A percentile compares a stretch with the other conserved stretches of the same genome.
phyloP scores from a whole-genome alignment of 2,329 filamentous ascomycete species.

The Colletotrichum australisinense region DNA sequence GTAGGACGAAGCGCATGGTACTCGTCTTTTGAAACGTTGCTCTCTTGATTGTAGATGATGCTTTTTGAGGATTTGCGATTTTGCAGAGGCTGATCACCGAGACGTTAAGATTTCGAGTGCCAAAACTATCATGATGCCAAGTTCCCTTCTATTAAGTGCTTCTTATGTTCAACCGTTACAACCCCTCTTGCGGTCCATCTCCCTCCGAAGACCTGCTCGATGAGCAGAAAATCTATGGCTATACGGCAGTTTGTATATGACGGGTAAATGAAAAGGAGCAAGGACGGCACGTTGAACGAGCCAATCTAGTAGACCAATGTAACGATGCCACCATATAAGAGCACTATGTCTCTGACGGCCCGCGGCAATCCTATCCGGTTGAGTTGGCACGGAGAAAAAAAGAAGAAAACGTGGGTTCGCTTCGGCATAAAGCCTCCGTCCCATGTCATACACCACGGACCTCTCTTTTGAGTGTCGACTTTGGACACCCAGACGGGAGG shows the following conservation, averaged over 20 bases:
- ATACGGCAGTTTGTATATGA: neutral
- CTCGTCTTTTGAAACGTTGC: neutral
- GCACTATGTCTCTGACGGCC: slow-evolving; percentile 19
- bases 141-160: neutral
- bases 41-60: neutral
- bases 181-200: neutral
- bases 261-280: slow-evolving; percentile 15
- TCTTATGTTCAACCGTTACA: neutral
- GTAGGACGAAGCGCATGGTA: slow-evolving; percentile 31
- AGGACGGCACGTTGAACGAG: neutral
- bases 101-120: no score
- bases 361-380: slow-evolving; percentile 1
- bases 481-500: neutral
- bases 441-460: neutral
- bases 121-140: neutral
- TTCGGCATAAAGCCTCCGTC: neutral
- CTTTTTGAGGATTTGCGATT: neutral
- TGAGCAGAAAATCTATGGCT: neutral
- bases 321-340: neutral
- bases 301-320: neutral
- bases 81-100: neutral
- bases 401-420: neutral
- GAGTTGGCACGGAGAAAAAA: neutral
- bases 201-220: neutral
- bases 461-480: neutral